Base-by-base conservation (phyloP, 2,329 filamentous ascomycete species). In the Monosporascus sp. region DNA sequence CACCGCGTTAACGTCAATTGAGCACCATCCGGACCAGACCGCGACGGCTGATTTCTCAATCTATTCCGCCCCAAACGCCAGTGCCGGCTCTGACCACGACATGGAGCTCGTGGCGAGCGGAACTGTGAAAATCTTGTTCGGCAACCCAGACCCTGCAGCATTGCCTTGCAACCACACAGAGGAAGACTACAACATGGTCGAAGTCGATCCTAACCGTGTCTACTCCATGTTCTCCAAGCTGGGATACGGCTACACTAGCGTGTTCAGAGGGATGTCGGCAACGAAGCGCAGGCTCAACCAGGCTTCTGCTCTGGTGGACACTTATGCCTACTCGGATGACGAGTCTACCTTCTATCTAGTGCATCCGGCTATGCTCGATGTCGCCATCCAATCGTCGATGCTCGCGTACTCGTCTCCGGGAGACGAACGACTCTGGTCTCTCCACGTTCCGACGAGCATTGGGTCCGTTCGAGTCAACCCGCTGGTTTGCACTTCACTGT, bases 301-400 rank as follows among this genome's bases (percentile, higher is more conserved):
- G 11, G 37, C 48, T 9, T 36, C 39, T 14, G 49, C 15, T n/a
- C 15, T 27, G 18, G 41, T 53, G 3, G 31, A 27, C 25, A 49
- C 47, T 5, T 51, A 45, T 38, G 3, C 39, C 9, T 50, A 50
- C 7, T 18, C 20, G n/a, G 45, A 48, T 3, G 24, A 17, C 2
- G 41, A 47, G 34, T 6, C 39, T 6, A 7, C 41, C 1, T 18
- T 17, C n/a, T 56, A 64, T 2, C 51, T 69, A 5, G 57, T 73
- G 0, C 71, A 72, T 45, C 71, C 71, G 0, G 64, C 57, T 0
- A 58, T 61, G 6, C 59, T 74, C 0, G 72, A 74, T 42, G 60
- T 60, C 0, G 65, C 67, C 2, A 65, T 74, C 51, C 72, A 74
- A 53, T 54, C 65, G 5, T 53, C 65, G 9, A 60, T 73, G 5